These are phyloP conservation scores for Paspalum notatum DNA, from an alignment of 176 grass and related monocot species.

Conservation along the genomic window DNA sequence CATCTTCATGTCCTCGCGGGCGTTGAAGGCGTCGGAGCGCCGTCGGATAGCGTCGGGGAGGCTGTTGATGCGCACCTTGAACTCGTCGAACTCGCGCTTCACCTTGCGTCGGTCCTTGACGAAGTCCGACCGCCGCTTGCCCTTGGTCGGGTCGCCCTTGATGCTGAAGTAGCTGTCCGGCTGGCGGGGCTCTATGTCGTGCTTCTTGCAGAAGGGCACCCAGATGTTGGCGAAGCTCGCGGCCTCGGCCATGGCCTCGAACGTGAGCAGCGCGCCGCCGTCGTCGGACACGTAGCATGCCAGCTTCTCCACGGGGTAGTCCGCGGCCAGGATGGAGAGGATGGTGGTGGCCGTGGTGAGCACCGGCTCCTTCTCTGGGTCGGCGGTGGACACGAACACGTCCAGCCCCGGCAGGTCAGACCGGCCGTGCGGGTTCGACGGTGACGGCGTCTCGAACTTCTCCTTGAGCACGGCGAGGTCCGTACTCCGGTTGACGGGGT, in stretches of 20 bases:
- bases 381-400: constrained; percentile 93
- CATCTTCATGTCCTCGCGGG: constrained; percentile 97
- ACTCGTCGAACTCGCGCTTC: constrained; percentile 94
- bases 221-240: constrained; percentile 94
- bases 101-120: constrained; percentile 92
- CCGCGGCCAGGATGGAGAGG: constrained; percentile 79
- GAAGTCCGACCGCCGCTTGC: constrained; percentile 79
- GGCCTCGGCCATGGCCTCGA: constrained; percentile 97
- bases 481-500: constrained; percentile 82
- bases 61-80: constrained; percentile 96
- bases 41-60: constrained; percentile 86
- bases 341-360: constrained; percentile 95
- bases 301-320: constrained; percentile 94
- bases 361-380: constrained; percentile 94
- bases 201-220: constrained; percentile 96
- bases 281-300: constrained; percentile 96
- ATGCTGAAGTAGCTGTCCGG: constrained; percentile 90
- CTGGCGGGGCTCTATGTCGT: constrained; percentile 93
- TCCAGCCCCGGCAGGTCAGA: constrained; percentile 91
- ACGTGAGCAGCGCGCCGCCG: constrained; percentile 83
- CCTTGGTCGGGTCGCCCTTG: constrained; percentile 94
- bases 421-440: constrained; percentile 74
- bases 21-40: constrained; percentile 93
- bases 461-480: constrained; percentile 82
- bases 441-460: constrained; percentile 79